These are phyloP conservation scores for Williopsis jadinii DNA, from an alignment of 1,139 yeast species.

Conservation along the genomic window DNA sequence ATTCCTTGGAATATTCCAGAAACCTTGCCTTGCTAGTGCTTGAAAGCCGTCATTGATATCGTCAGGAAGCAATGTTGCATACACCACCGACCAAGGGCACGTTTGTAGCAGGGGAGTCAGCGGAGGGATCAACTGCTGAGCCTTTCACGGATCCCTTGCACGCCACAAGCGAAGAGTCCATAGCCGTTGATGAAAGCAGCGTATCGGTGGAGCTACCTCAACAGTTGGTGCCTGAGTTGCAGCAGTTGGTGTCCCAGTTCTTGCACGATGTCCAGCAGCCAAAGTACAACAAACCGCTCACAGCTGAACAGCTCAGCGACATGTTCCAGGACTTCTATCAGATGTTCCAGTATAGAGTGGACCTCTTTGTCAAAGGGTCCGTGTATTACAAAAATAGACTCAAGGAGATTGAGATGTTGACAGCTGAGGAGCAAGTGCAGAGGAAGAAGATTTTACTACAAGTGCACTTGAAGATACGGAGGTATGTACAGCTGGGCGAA, in stretches of 20 bases:
- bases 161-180: too few species aligned
- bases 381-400: conserved; percentile 3
- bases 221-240: not conserved
- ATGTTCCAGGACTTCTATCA: conserved; percentile 48
- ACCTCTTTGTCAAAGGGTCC: not conserved
- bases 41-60: too few species aligned
- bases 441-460: conserved; percentile 1
- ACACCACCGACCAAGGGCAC: conserved; percentile 9
- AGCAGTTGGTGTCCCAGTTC: conserved; percentile 25
- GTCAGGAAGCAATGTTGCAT: conserved; percentile 5
- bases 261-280: conserved; percentile 48
- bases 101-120: conserved; percentile 3
- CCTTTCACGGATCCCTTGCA: too few species aligned
- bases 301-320: conserved; percentile 42
- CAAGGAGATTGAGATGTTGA: conserved; percentile 4
- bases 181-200: not conserved
- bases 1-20: not conserved
- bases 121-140: not conserved
- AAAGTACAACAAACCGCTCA: conserved; percentile 44
- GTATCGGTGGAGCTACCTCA: too few species aligned
- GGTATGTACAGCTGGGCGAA: conserved; percentile 15
- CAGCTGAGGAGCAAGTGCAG: conserved; percentile 4
- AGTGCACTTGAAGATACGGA: conserved; percentile 3
- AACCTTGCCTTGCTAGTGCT: too few species aligned
- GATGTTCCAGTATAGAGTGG: not conserved